These are phyloP conservation scores for Hypoxylon sp. DNA, from an alignment of 2,329 filamentous ascomycete genomes.

Conservation along the genomic window DNA sequence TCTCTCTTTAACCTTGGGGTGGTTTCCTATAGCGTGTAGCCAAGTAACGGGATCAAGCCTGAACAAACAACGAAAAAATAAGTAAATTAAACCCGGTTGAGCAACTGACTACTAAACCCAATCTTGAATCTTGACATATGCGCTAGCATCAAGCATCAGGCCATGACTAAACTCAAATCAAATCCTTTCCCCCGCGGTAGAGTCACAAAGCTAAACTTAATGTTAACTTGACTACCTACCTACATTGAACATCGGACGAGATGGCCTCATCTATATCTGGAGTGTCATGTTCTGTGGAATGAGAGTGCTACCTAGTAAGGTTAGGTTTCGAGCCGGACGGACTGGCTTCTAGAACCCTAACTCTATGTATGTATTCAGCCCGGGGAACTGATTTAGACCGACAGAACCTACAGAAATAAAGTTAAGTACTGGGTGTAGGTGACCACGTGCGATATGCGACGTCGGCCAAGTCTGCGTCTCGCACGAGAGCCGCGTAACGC, in stretches of 20 bases:
- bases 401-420: conserved; percentile 1
- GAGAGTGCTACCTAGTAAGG: conserved; percentile 8
- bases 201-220: conserved; percentile 2
- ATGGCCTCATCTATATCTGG: background rate
- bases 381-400: conserved; percentile 10
- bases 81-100: conserved; percentile 1
- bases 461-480: conserved; percentile 18
- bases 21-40: background rate
- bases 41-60: background rate
- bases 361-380: conserved; percentile 11
- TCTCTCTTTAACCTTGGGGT: background rate
- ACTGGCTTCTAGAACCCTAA: conserved; percentile 21
- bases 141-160: conserved; percentile 16
- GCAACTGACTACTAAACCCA: conserved; percentile 24
- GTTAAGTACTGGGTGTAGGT: background rate
- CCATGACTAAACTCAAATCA: conserved; percentile 24
- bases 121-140: conserved; percentile 34
- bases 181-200: background rate
- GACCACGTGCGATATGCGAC: conserved; percentile 26
- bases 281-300: background rate
- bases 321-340: conserved; percentile 36
- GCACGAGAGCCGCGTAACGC: conserved; percentile 33
- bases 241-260: conserved; percentile 22
- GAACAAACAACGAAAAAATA: background rate
- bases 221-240: conserved; percentile 12